Percentiles rank a stretch among this genome's conserved stretches.
These are phyloP conservation scores for Aspergillus sp. DNA, from an alignment of 2,329 filamentous ascomycete genomes.

Conservation along the genomic window DNA sequence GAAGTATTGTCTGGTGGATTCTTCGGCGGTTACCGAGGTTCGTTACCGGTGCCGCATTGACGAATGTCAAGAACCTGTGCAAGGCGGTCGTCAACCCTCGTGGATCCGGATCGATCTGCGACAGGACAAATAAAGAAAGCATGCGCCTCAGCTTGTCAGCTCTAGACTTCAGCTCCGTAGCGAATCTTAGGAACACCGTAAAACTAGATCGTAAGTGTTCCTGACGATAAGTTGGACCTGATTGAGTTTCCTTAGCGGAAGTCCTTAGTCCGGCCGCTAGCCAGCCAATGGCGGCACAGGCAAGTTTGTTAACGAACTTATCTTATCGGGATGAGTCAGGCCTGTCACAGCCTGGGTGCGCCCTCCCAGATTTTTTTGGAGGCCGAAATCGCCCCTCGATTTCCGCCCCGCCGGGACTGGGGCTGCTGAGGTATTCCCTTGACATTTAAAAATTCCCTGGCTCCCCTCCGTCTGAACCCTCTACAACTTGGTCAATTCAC, in stretches of 20 bases:
- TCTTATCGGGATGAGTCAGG: conserved; percentile 32
- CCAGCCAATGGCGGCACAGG: conserved; percentile 9
- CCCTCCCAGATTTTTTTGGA: conserved; percentile 16
- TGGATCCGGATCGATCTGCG: neutral
- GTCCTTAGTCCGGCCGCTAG: neutral
- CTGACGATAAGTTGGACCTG: neutral
- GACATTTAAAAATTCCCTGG: conserved; percentile 24
- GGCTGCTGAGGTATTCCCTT: neutral
- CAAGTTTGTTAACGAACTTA: conserved; percentile 8
- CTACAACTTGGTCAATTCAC: conserved; percentile 14
- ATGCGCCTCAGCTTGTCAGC: neutral
- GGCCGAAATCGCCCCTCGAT: conserved; percentile 29
- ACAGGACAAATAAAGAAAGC: neutral
- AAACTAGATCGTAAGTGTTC: conserved; percentile 1
- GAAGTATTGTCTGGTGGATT: neutral
- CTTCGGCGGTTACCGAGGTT: conserved; percentile 4
- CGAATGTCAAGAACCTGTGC: neutral
- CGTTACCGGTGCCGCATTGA: neutral
- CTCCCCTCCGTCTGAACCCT: conserved; percentile 1
- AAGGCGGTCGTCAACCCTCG: conserved; percentile 2
- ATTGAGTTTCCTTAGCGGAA: conserved; percentile 1
- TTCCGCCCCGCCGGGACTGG: conserved; percentile 20
- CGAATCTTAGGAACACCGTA: neutral
- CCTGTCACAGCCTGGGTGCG: neutral
- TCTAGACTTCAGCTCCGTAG: neutral